Evolutionary conservation across 345 rosid species (phyloP).

Genomic region (Microcos paniculata): DNA sequence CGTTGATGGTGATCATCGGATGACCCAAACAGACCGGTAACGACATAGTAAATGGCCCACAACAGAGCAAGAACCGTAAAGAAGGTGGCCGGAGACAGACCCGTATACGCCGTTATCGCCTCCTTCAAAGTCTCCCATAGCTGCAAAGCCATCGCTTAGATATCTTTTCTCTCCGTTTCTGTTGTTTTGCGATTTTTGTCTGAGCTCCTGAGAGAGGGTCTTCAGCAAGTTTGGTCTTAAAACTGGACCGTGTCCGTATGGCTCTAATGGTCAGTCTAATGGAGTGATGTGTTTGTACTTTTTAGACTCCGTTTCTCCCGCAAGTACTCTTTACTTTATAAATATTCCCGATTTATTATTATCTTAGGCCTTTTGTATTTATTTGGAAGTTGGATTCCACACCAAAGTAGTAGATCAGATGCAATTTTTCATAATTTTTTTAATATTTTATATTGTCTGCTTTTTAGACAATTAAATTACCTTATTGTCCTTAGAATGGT

Average conservation of each 20-base stretch:
- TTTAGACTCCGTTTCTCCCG: not conserved
- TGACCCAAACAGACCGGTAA: constrained; percentile 62
- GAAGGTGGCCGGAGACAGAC: constrained; percentile 79
- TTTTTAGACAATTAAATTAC: not conserved
- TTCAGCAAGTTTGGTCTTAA: not conserved
- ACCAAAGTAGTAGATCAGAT: not conserved
- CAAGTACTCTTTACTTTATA: not conserved
- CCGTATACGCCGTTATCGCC: constrained; percentile 79
- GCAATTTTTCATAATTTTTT: not conserved
- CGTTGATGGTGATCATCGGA: constrained; percentile 44
- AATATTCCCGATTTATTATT: not conserved
- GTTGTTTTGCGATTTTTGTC: not conserved
- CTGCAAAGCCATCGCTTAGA: constrained; percentile 60
- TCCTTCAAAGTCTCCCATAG: constrained; percentile 90
- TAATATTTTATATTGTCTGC: too few relatives aligned
- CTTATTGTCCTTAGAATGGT: not conserved
- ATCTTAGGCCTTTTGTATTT: not conserved
- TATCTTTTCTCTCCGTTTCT: not conserved
- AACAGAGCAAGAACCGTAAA: constrained; percentile 71
- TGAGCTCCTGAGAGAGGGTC: not conserved
- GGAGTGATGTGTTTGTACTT: not conserved
- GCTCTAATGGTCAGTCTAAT: not conserved
- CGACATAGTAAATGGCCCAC: constrained; percentile 65
- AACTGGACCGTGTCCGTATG: not conserved
- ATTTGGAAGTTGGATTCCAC: not conserved